Evolutionary conservation across 75 land plant genomes (phyloP).

Genomic region (Sequoia sempervirens): DNA sequence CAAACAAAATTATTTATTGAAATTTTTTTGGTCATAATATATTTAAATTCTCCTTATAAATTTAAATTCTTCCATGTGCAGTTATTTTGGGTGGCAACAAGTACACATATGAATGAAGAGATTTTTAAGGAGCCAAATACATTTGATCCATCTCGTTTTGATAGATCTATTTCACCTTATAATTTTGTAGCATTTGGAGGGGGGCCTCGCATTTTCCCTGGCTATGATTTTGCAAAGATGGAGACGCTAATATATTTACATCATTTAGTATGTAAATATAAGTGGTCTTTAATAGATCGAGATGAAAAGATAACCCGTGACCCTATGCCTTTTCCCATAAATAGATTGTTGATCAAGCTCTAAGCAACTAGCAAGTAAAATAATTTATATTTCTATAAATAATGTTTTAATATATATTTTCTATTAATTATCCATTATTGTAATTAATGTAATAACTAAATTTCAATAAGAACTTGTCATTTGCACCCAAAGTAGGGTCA

Average conservation of each 20-base stretch:
- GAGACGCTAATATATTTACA: constrained; percentile 49
- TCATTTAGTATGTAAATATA: constrained; percentile 33
- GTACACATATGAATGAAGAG: constrained; percentile 36
- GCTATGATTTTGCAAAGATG: constrained; percentile 54
- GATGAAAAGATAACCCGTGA: constrained; percentile 21
- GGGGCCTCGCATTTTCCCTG: constrained; percentile 62
- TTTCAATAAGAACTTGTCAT: no score
- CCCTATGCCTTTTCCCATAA: neutral
- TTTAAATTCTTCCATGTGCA: neutral
- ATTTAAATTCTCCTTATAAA: neutral
- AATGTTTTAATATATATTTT: no score
- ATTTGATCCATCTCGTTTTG: constrained; percentile 59
- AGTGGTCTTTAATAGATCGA: constrained; percentile 29
- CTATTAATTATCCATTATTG: no score
- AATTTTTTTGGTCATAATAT: neutral
- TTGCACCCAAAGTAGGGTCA: no score
- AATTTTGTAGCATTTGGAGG: constrained; percentile 60
- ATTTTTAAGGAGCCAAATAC: constrained; percentile 46
- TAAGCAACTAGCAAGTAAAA: neutral
- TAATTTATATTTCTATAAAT: no score
- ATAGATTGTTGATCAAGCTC: neutral
- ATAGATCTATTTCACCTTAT: constrained; percentile 34
- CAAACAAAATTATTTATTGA: no score
- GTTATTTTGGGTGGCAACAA: constrained; percentile 37
- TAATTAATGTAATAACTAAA: no score